phyloP scores from a whole-genome alignment of 257 asterid species.

The Misopates orontium region DNA sequence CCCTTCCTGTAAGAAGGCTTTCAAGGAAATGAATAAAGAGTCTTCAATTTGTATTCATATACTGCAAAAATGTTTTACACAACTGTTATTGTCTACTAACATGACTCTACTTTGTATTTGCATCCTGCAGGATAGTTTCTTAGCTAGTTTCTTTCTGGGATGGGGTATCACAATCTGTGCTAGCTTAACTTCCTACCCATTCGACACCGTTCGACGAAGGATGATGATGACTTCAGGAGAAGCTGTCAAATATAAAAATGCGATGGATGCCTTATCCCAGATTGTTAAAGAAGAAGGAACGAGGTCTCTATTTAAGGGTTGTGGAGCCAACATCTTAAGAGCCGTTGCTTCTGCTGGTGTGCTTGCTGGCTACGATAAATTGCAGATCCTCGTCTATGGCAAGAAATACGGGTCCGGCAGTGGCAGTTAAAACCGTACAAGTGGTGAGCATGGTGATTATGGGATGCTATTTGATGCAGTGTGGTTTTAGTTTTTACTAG shows the following conservation, averaged over 20 bases:
- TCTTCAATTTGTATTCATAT: too few relatives aligned
- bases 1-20: too few relatives aligned
- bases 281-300: conserved; percentile 66
- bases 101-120: conserved; percentile 7
- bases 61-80: too few relatives aligned
- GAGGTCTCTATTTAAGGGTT: conserved; percentile 73
- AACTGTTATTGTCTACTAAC: conserved; percentile 8
- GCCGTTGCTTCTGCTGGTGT: conserved; percentile 88
- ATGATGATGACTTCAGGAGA: conserved; percentile 94
- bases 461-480: conserved; percentile 28
- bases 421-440: conserved; percentile 36
- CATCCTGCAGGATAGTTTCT: conserved; percentile 64
- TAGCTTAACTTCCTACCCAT: conserved; percentile 75
- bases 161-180: conserved; percentile 82
- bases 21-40: too few relatives aligned
- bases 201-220: conserved; percentile 77
- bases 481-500: neutral
- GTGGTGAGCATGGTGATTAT: too few relatives aligned
- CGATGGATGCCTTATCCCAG: conserved; percentile 62
- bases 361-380: conserved; percentile 70
- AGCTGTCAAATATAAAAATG: conserved; percentile 67
- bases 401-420: conserved; percentile 78
- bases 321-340: conserved; percentile 77
- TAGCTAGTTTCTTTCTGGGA: conserved; percentile 79
- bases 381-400: conserved; percentile 65